phyloP scores from a whole-genome alignment of 148 eudicot genomes.

The Rhododendron ferrugineum region DNA sequence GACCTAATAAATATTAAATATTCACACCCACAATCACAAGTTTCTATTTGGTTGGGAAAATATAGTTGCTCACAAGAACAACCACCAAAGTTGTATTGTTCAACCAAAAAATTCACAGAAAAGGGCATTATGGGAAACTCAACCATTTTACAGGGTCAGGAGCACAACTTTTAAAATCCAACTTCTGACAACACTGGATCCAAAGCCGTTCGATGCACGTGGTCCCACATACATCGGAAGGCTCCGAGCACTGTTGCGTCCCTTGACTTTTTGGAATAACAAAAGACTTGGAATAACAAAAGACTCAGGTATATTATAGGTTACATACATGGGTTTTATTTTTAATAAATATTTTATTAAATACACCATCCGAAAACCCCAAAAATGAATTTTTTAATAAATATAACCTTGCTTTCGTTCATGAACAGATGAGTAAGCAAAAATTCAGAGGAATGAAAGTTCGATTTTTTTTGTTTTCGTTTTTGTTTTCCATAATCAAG shows the following conservation, averaged over 20 bases:
- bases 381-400: neutral
- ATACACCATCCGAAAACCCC: neutral
- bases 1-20: neutral
- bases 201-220: neutral
- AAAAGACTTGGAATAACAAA: no score
- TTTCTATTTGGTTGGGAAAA: neutral
- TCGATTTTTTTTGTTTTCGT: no score
- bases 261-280: neutral
- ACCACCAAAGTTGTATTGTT: neutral
- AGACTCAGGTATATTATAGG: neutral
- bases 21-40: neutral
- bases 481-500: neutral
- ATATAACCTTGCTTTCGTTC: neutral
- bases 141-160: neutral
- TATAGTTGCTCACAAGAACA: neutral
- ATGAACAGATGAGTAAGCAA: neutral
- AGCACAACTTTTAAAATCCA: no score
- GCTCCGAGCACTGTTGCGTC: neutral
- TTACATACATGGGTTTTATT: neutral
- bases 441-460: neutral
- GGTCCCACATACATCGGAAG: neutral
- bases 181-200: neutral
- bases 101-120: neutral
- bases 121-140: neutral
- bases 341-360: neutral